Percentiles rank a stretch among this genome's conserved stretches.
Conservation (phyloP, 2,329 filamentous ascomycete genomes). For the Bipolaris cookei region DNA sequence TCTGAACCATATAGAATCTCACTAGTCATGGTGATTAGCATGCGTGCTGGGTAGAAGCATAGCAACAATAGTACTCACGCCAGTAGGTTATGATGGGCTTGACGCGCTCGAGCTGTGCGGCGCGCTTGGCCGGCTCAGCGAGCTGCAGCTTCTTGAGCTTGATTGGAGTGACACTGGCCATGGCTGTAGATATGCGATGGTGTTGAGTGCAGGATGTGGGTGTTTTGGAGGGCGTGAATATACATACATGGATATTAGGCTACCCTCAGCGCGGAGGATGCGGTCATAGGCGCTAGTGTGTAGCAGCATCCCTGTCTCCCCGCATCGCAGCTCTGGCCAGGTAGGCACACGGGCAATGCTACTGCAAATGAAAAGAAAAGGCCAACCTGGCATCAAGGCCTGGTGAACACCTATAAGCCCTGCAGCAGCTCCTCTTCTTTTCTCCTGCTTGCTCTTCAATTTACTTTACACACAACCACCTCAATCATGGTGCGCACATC, state of each 20-base stretch:
- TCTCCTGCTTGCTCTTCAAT: constrained; percentile 10
- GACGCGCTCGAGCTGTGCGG: constrained; percentile 78
- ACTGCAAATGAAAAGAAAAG: constrained; percentile 16
- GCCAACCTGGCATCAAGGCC: constrained; percentile 22
- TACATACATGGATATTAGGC: constrained; percentile 5
- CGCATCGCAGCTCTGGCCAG: constrained; percentile 18
- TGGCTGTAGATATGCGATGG: constrained; percentile 46
- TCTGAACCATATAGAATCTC: constrained; percentile 77
- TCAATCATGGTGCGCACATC: constrained; percentile 46
- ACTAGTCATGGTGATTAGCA: constrained; percentile 34
- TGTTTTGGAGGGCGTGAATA: no score
- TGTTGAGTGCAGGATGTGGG: constrained; percentile 1
- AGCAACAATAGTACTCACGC: constrained; percentile 67
- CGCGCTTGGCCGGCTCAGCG: constrained; percentile 81
- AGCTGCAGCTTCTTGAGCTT: constrained; percentile 82
- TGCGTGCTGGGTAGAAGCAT: not conserved
- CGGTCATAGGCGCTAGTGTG: constrained; percentile 18
- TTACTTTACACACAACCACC: constrained; percentile 8
- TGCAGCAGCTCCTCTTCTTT: constrained; percentile 10
- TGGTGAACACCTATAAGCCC: constrained; percentile 23
- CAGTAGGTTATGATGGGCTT: constrained; percentile 94
- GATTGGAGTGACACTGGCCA: constrained; percentile 75
- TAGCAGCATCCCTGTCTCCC: constrained; percentile 14
- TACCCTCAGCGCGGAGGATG: constrained; percentile 3
- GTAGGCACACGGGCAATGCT: constrained; percentile 6